Percentiles rank a stretch among this genome's conserved stretches.
Conservation (phyloP, 2,329 filamentous ascomycete species). For the Calcarisporium arbuscula region DNA sequence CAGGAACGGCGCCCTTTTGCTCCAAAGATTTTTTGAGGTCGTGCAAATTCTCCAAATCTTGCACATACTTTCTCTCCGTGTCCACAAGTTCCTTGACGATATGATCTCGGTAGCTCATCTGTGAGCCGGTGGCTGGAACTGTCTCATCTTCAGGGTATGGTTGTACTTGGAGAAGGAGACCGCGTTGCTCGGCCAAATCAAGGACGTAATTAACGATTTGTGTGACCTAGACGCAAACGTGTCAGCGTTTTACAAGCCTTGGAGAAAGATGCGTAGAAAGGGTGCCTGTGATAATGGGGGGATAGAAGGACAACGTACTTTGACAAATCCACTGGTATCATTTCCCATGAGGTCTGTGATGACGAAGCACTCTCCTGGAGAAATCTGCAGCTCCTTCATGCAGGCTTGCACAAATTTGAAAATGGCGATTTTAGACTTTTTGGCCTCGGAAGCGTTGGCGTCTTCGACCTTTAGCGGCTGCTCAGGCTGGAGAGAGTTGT, state of each 20-base stretch:
- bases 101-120: conserved; percentile 73
- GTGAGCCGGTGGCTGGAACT: conserved; percentile 42
- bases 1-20: conserved; percentile 78
- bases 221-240: conserved; percentile 55
- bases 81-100: conserved; percentile 88
- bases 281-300: too few relatives aligned
- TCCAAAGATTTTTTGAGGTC: conserved; percentile 86
- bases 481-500: conserved; percentile 73
- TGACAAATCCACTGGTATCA: conserved; percentile 95
- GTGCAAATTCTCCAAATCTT: conserved; percentile 91
- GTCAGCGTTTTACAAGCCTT: too few relatives aligned
- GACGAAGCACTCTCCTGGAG: conserved; percentile 79
- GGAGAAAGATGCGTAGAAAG: too few relatives aligned
- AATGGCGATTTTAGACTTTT: conserved; percentile 77
- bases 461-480: conserved; percentile 64
- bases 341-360: conserved; percentile 87
- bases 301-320: conserved; percentile 46
- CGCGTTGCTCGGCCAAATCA: conserved; percentile 74
- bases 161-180: conserved; percentile 59
- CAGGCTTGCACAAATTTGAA: conserved; percentile 93
- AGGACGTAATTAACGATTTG: conserved; percentile 90
- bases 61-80: conserved; percentile 95
- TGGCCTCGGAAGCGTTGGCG: conserved; percentile 55
- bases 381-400: conserved; percentile 72
- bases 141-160: conserved; percentile 51